phyloP scores from a whole-genome alignment of 2,329 filamentous ascomycete genomes.

The Aspergillus pseudoterreus region DNA sequence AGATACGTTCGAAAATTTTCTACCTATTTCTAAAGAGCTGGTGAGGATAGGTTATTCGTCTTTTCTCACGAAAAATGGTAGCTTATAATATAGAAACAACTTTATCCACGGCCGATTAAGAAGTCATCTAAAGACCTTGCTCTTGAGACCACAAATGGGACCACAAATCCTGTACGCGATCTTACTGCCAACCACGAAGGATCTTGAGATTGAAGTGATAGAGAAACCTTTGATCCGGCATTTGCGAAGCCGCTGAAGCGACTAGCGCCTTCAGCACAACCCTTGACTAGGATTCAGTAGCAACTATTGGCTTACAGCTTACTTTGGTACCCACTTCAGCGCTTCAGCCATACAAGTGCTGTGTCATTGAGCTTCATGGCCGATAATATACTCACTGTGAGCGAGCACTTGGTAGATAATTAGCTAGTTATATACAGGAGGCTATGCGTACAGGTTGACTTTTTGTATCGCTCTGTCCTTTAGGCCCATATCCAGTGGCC shows the following conservation, averaged over 20 bases:
- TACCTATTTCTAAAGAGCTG: neutral
- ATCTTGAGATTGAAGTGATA: too few species aligned
- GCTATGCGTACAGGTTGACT: neutral
- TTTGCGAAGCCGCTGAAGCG: slow-evolving; percentile 3
- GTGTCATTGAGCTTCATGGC: too few species aligned
- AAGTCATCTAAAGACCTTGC: neutral
- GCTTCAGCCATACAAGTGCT: too few species aligned
- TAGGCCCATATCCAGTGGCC: neutral
- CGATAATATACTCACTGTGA: neutral
- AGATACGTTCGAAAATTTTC: neutral
- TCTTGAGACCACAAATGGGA: neutral
- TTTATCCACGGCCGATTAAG: neutral
- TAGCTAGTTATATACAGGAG: neutral
- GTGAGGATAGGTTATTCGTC: neutral
- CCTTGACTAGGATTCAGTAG: neutral
- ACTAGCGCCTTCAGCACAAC: neutral
- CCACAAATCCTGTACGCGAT: neutral
- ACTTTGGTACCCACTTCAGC: neutral
- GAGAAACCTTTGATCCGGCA: too few species aligned
- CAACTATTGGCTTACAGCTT: neutral
- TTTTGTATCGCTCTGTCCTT: too few species aligned
- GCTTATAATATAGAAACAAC: neutral
- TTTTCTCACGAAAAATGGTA: neutral
- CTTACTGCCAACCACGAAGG: too few species aligned
- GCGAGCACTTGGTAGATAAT: neutral